Evolutionary conservation across 495 filamentous ascomycete genomes (phyloP).

Genomic region (Rhypophila decipiens): DNA sequence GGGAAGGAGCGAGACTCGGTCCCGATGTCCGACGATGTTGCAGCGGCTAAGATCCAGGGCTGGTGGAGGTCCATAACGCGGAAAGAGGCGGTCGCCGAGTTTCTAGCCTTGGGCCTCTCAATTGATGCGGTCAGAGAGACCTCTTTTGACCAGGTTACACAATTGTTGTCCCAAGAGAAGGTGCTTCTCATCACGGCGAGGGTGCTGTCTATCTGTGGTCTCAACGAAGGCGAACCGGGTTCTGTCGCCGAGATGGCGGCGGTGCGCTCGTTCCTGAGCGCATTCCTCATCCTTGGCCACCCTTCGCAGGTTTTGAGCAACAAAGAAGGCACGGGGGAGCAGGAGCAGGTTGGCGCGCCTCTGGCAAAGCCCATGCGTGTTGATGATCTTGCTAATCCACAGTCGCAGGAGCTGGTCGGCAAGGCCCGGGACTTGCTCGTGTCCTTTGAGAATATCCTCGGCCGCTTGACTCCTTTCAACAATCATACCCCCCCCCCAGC

Average conservation of each 20-base stretch:
- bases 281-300: constrained; percentile 88
- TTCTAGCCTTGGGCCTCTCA: constrained; percentile 62
- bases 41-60: constrained; percentile 67
- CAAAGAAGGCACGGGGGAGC: constrained; percentile 62
- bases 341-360: constrained; percentile 60
- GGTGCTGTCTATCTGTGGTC: constrained; percentile 68
- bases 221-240: constrained; percentile 64
- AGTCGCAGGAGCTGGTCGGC: constrained; percentile 68
- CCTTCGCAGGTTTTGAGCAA: constrained; percentile 82
- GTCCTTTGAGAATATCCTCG: constrained; percentile 72
- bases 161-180: constrained; percentile 66
- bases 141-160: constrained; percentile 75
- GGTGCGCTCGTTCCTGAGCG: constrained; percentile 84
- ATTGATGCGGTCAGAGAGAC: constrained; percentile 67
- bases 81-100: constrained; percentile 57
- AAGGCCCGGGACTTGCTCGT: constrained; percentile 83
- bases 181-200: constrained; percentile 64
- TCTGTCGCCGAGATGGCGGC: constrained; percentile 69
- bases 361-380: constrained; percentile 39
- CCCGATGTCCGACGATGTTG: constrained; percentile 58
- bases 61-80: constrained; percentile 63
- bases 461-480: constrained; percentile 45
- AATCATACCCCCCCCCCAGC: constrained; percentile 53
- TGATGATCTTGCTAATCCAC: constrained; percentile 50
- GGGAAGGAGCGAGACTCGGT: constrained; percentile 36